These are phyloP conservation scores for Backusella australiensis DNA, from an alignment of 192 early-diverging fungal species.

Conservation along the genomic window DNA sequence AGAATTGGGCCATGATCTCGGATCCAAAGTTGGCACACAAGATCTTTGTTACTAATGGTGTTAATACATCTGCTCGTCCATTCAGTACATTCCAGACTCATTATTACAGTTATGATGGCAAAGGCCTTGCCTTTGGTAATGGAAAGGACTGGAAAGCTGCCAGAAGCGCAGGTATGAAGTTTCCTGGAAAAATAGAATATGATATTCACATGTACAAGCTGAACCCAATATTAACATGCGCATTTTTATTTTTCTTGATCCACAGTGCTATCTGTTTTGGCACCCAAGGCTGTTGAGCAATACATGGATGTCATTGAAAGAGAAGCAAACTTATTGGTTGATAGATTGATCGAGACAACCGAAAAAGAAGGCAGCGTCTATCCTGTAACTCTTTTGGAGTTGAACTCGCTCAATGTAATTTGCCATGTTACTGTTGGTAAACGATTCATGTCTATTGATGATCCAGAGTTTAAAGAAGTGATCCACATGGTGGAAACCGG, in stretches of 20 bases:
- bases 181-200: background rate
- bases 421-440: background rate
- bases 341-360: background rate
- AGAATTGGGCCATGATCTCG: background rate
- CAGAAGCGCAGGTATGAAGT: background rate
- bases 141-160: slow-evolving; percentile 7
- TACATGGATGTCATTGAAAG: background rate
- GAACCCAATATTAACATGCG: background rate
- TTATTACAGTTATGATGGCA: background rate
- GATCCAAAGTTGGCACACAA: slow-evolving; percentile 8
- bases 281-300: background rate
- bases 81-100: background rate
- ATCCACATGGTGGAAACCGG: background rate
- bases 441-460: background rate
- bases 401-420: slow-evolving; percentile 9
- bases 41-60: slow-evolving; percentile 10
- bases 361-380: background rate
- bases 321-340: background rate
- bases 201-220: background rate
- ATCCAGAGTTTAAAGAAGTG: background rate
- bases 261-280: background rate
- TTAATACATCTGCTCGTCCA: background rate
- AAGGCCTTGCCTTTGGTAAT: background rate
- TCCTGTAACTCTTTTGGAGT: background rate
- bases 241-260: too few species aligned